phyloP scores from a whole-genome alignment of 164 flowering plant genomes.

The Nymphaea colorata region DNA sequence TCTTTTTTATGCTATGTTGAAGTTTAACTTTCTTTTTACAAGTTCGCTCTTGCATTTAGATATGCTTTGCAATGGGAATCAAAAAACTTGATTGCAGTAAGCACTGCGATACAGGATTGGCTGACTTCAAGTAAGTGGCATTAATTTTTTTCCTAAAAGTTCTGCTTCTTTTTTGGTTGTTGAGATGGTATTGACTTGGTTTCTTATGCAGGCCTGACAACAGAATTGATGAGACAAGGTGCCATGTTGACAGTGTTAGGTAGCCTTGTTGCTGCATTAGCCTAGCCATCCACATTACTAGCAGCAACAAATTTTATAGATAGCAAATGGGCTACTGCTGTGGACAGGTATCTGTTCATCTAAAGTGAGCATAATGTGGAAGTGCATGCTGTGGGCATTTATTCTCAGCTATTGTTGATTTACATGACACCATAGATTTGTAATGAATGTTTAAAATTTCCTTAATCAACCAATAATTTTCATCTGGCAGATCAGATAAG shows the following conservation, averaged over 20 bases:
- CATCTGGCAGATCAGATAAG: constrained; percentile 65
- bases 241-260: constrained; percentile 95
- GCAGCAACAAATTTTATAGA: constrained; percentile 77
- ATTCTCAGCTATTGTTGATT: no score
- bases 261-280: constrained; percentile 72
- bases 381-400: no score
- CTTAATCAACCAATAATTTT: background rate
- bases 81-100: constrained; percentile 81
- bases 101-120: constrained; percentile 99
- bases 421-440: no score
- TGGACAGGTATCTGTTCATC: constrained; percentile 51
- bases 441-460: background rate
- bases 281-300: constrained; percentile 92
- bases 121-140: constrained; percentile 78
- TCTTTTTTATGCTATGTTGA: no score
- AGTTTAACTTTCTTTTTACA: no score
- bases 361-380: no score
- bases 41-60: constrained; percentile 21
- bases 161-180: background rate
- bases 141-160: background rate
- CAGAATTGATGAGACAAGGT: constrained; percentile 90
- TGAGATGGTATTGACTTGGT: background rate
- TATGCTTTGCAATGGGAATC: constrained; percentile 97
- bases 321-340: constrained; percentile 93
- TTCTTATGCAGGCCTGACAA: constrained; percentile 44